Evolutionary conservation across 2,329 filamentous ascomycete genomes (phyloP).

Genomic region (Stemphylium vesicarium): DNA sequence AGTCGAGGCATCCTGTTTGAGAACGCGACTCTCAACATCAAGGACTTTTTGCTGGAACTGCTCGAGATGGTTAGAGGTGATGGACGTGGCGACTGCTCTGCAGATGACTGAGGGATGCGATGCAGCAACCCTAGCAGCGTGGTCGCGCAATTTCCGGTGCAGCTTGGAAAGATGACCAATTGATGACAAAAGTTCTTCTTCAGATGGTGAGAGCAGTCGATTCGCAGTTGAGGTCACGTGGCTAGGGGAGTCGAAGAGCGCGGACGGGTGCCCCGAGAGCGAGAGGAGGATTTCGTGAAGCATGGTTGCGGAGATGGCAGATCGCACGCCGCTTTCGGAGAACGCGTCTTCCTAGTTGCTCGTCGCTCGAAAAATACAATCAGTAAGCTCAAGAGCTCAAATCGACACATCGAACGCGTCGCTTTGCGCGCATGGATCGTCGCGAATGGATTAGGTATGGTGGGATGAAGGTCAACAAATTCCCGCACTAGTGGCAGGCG

Average conservation of each 20-base stretch:
- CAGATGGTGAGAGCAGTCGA: slow-evolving; percentile 72
- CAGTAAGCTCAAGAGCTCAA: slow-evolving; percentile 45
- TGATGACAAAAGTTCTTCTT: slow-evolving; percentile 79
- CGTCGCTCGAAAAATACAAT: slow-evolving; percentile 37
- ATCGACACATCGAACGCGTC: slow-evolving; percentile 45
- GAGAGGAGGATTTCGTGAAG: slow-evolving; percentile 98
- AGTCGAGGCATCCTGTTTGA: slow-evolving; percentile 75
- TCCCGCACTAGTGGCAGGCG: slow-evolving; percentile 10
- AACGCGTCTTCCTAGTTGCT: slow-evolving; percentile 19
- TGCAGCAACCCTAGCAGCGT: slow-evolving; percentile 70
- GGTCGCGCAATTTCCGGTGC: slow-evolving; percentile 73
- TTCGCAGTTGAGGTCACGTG: slow-evolving; percentile 49
- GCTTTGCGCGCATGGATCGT: slow-evolving; percentile 21
- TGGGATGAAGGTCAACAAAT: slow-evolving; percentile 16
- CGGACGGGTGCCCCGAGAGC: slow-evolving; percentile 90
- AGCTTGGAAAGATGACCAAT: slow-evolving; percentile 79
- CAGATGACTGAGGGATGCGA: slow-evolving; percentile 82
- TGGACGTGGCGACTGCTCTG: slow-evolving; percentile 81
- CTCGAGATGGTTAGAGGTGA: slow-evolving; percentile 75
- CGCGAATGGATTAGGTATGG: slow-evolving; percentile 19
- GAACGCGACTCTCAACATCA: slow-evolving; percentile 79
- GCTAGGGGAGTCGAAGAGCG: slow-evolving; percentile 69
- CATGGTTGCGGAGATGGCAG: slow-evolving; percentile 63
- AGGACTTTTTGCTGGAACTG: slow-evolving; percentile 84
- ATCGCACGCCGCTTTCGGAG: slow-evolving; percentile 10